phyloP scores from a whole-genome alignment of 83 land plant species.

The Picea mariana region DNA sequence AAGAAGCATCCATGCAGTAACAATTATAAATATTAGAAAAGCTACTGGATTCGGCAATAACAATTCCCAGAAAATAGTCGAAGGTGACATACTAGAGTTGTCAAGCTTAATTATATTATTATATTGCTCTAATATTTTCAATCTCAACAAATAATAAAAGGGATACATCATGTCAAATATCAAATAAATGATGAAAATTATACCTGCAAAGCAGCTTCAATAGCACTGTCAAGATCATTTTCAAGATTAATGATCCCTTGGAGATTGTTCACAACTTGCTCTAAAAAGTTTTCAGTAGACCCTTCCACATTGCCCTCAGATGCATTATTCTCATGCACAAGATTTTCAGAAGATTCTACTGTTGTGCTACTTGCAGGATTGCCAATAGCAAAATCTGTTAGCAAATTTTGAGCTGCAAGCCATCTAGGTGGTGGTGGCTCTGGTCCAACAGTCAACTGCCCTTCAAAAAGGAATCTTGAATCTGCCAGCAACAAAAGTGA shows the following conservation, averaged over 20 bases:
- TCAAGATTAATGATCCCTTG: conserved; percentile 22
- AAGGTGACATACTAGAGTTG: neutral
- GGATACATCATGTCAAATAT: neutral
- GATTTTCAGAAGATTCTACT: conserved; percentile 34
- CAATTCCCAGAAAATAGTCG: neutral
- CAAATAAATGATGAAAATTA: neutral
- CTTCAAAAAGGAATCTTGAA: conserved; percentile 81
- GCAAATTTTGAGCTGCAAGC: conserved; percentile 63
- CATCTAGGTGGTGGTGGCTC: conserved; percentile 90
- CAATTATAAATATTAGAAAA: neutral
- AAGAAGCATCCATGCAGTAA: neutral
- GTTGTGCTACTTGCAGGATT: conserved; percentile 16
- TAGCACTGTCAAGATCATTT: conserved; percentile 45
- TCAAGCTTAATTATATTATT: neutral
- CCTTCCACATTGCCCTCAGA: conserved; percentile 5
- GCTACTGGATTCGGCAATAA: too few relatives aligned
- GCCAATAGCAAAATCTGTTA: conserved; percentile 36
- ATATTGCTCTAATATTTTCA: neutral
- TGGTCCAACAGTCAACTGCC: conserved; percentile 85
- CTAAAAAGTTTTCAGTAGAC: neutral
- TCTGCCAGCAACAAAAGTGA: conserved; percentile 20
- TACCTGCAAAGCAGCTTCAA: conserved; percentile 70
- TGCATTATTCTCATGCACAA: conserved; percentile 18
- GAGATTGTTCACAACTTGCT: conserved; percentile 31
- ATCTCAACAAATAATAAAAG: neutral